Evolutionary conservation across 2,329 filamentous ascomycete genomes (phyloP).

Genomic region (Penicillium paneum): DNA sequence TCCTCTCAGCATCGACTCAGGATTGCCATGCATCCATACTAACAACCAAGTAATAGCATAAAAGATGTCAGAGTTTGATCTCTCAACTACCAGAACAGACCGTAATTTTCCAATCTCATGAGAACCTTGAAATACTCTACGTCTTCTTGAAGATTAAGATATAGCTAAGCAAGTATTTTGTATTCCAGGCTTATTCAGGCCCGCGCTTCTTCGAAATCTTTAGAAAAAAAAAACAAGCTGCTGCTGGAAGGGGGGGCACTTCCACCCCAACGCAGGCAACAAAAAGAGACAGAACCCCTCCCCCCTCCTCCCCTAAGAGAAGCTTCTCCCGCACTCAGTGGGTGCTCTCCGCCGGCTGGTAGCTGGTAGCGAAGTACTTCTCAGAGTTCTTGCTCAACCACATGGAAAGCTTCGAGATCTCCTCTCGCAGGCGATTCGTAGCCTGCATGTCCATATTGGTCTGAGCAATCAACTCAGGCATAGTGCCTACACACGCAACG

Average conservation of each 20-base stretch:
- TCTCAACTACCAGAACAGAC: neutral
- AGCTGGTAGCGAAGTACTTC: constrained; percentile 64
- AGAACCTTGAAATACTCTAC: neutral
- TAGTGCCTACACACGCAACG: constrained; percentile 59
- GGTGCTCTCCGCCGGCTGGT: constrained; percentile 42
- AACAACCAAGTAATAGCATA: neutral
- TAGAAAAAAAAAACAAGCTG: neutral
- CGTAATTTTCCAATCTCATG: neutral
- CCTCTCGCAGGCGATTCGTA: constrained; percentile 81
- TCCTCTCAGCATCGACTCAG: neutral
- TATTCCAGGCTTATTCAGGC: neutral
- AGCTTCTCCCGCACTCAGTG: constrained; percentile 18
- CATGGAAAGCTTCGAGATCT: constrained; percentile 77
- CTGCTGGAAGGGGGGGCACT: neutral
- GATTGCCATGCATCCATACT: neutral
- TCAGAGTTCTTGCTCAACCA: constrained; percentile 78
- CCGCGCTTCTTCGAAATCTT: neutral
- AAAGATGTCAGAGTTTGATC: neutral
- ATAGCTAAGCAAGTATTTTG: neutral
- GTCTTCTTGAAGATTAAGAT: neutral
- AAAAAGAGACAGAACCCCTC: neutral
- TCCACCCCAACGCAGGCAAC: neutral
- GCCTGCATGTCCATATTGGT: constrained; percentile 97
- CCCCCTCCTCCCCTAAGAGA: neutral
- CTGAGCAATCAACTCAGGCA: constrained; percentile 91